Base-by-base conservation (phyloP, 306 rosid genomes). In the Gastrolobium bilobum region DNA sequence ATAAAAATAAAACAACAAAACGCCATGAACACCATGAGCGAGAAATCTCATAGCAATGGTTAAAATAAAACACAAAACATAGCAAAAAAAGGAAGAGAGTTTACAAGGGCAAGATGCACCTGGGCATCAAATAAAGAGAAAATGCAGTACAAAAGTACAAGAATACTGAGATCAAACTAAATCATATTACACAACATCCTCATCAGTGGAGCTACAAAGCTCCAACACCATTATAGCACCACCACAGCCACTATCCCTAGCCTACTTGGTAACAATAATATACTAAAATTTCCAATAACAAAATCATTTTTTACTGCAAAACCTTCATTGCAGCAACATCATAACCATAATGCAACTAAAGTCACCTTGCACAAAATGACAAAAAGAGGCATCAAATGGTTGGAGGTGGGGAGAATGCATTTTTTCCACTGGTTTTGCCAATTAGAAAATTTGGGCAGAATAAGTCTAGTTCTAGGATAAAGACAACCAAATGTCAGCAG, bases 221-320 rank as follows among this genome's bases (percentile, higher is more conserved):
- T 58, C 61, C 33, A 11, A 31, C 20, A 20, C 63, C 50, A 76
- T 35, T 10, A 35, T 35, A 4, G 39, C 48, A 37, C 46, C 46
- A 50, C 31, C 51, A 76, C 11, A 63, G 30, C 73, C 42, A 64
- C 81, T 37, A 42, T 8, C 51, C 47, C 53, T 61, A 51, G 51
- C 10, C 13, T 40, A 38, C 51, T 56, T 3, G 56, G 11, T 38
- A 15, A 35, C 5, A 15, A 63, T 7, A 10, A 44, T 20, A n/a
- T 50, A 7, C 3, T 4, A 37, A 4, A 29, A 33, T 30, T 8
- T 68, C 43, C 13, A 38, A 15, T 33, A 40, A 29, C 39, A 30
- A 42, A 31, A 54, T 20, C 63, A 51, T 8, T 35, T 3, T 31
- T 76, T 44, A 20, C 26, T 30, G 58, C 48, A 48, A 75, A 62